Base-by-base conservation (phyloP, 1,284 basidiomycete species). In the Clitocybe nebularis region DNA sequence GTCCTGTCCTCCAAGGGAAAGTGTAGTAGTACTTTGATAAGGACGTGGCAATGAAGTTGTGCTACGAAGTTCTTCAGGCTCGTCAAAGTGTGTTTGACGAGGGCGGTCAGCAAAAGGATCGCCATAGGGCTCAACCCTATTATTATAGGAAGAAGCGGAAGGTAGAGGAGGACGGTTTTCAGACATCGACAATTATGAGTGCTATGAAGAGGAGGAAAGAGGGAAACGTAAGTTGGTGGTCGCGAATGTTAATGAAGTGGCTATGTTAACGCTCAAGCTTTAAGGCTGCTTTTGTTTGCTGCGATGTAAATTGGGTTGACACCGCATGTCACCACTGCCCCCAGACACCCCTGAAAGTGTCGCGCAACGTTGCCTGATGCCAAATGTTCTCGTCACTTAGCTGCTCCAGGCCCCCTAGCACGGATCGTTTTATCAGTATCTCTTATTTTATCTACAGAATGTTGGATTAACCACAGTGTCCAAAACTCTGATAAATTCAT, bases 101-200 rank as follows among this genome's bases (percentile, higher is more conserved):
- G 75, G 74, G 20, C 75, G 72, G 64, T 87, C 84, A 40, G 76
- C 71, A 57, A 87, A 89, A 13, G 85, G 85, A 59, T 88, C 81
- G n/a, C 63, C 68, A 46, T 69, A 74, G 13, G 29, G 29, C 19
- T 55, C 59, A 36, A 67, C 61, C 25, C 52, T 56, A 48, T 62
- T 59, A 48, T 62, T 59, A 43, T 65, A 58, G 9, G 66, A 66
- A 41, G 64, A 58, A 44, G 64, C 58, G 23, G 70, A 68, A 39
- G 69, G 66, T 28, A 69, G 57, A 38, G 70, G 65, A 28, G 73
- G 71, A 47, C 74, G 71, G 48, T 63, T 60, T 54, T 72, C 67
- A 41, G 74, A 66, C 77, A 80, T 81, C 45, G 34, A 47, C 23
- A 36, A 17, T 48, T 40, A 39, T 4, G 16, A n/a, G 11, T 29